Percentiles rank a stretch among this genome's conserved stretches.
Conservation (phyloP, 805 yeast species). For the Starmerella tilneyi region DNA sequence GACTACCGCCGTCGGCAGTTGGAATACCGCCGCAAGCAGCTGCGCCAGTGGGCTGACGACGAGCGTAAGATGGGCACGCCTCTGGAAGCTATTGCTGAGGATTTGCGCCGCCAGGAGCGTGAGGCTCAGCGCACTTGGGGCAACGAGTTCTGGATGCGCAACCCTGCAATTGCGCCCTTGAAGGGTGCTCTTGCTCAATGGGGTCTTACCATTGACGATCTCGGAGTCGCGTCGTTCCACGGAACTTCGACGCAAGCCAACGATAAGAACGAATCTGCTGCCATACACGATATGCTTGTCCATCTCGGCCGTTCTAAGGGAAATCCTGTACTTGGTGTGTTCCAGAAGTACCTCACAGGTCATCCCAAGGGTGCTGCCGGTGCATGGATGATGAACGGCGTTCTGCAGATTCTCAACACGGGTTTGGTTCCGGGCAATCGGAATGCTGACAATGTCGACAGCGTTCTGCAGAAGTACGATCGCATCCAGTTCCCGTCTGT, state of each 20-base stretch:
- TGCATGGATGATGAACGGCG: constrained; percentile 99
- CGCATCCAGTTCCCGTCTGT: constrained; percentile 90
- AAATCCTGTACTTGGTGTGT: constrained; percentile 93
- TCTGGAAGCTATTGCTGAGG: constrained; percentile 75
- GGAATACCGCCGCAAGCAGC: constrained; percentile 62
- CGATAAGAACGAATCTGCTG: constrained; percentile 93
- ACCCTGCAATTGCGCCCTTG: constrained; percentile 90
- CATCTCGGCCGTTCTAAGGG: constrained; percentile 96
- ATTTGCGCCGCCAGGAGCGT: constrained; percentile 71
- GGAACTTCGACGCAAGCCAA: constrained; percentile 98
- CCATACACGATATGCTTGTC: constrained; percentile 82
- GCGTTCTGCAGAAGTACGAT: constrained; percentile 67
- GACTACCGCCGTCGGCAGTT: constrained; percentile 91
- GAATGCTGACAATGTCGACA: constrained; percentile 94
- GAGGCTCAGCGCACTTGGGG: constrained; percentile 93
- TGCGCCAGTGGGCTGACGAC: constrained; percentile 72
- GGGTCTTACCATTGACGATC: constrained; percentile 86
- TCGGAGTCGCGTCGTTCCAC: constrained; percentile 96
- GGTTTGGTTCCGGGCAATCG: constrained; percentile 98
- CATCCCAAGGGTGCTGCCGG: constrained; percentile 99
- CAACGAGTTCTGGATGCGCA: constrained; percentile 81
- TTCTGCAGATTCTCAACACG: constrained; percentile 77
- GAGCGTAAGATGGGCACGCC: constrained; percentile 70
- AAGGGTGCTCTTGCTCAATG: constrained; percentile 95
- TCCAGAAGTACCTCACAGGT: constrained; percentile 98